Evolutionary conservation across 345 rosid genomes (phyloP), one percentile per base, ranked within the genome.

Genomic region (Salix viminalis): DNA sequence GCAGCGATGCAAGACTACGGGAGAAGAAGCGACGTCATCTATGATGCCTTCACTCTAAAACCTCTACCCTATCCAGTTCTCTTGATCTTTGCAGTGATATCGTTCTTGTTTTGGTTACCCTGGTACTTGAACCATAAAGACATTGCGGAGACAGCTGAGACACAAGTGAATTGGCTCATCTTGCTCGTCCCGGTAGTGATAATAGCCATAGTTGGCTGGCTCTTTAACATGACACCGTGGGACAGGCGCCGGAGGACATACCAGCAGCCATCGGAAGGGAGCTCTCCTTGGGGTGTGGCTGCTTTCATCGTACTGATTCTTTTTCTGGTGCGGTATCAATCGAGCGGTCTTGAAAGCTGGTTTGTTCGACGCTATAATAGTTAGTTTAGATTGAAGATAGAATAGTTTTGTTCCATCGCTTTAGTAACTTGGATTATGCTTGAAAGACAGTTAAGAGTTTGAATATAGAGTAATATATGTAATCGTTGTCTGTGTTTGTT

Each of bases 1-100:
- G 28, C 26, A 30, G 23, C 15, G 26, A 87, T 84, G 79, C 5
- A 89, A 64, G 78, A 76, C 78, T 75, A 79, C 2, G 79, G 85
- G 18, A 83, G 90, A 80, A 84, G 85, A 80, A 79, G 86, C 32
- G 77, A 81, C 69, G 86, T 91, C 16, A 85, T 96, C 83, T 79
- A 87, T 56, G 98, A 93, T 54, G 84, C 82, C 4, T 90, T 95
- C 87, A 82, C 91, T 37, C 79, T 96, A 9, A 87, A 73, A 18
- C 99, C 98, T n/a, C 79, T 96, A 11, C 99, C 99, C 1, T 88
- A 89, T 46, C 99, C 98, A 7, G 98, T 93, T 26, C 97, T 96
- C 32, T 34, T 88, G 13, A 80, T 96, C 85, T 68, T 93, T 36
- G 94, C 91, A 2, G 91, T 93, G 1, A 77, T 82, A 13, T 78